Percentiles rank a stretch among this genome's conserved stretches.
phyloP scores from a whole-genome alignment of 129 eudicot species.

The Gnaphalium uliginosum region DNA sequence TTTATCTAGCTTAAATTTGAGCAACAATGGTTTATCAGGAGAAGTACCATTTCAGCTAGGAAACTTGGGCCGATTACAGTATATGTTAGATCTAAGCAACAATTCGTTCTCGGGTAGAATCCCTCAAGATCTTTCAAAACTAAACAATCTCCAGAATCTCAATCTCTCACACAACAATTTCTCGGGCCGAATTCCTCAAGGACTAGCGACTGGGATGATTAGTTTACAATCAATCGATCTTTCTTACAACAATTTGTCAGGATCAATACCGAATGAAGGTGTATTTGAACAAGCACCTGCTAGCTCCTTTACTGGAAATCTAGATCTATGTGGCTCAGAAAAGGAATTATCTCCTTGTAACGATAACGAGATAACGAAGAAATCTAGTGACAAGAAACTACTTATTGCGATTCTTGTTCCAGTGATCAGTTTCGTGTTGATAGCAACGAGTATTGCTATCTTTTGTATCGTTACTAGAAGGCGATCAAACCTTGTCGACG shows the following conservation, averaged over 20 bases:
- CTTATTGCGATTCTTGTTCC: conserved; percentile 44
- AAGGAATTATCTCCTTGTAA: conserved; percentile 50
- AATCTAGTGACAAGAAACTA: not conserved
- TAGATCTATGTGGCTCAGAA: conserved; percentile 61
- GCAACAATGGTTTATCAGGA: conserved; percentile 41
- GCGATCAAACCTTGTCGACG: conserved; percentile 37
- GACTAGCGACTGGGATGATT: not conserved
- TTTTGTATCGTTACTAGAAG: conserved; percentile 20
- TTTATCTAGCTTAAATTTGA: conserved; percentile 50
- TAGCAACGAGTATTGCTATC: conserved; percentile 36
- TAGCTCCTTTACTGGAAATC: conserved; percentile 46
- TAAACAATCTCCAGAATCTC: conserved; percentile 45
- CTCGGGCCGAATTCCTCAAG: conserved; percentile 50
- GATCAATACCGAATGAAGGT: conserved; percentile 46
- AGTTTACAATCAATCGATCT: conserved; percentile 42
- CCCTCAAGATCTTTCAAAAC: conserved; percentile 52
- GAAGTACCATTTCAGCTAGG: conserved; percentile 38
- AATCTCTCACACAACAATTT: conserved; percentile 69
- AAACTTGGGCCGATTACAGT: conserved; percentile 39
- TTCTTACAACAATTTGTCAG: conserved; percentile 58
- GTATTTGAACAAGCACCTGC: conserved; percentile 42
- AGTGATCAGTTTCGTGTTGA: conserved; percentile 31
- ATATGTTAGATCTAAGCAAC: conserved; percentile 56
- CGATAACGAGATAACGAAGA: not conserved
- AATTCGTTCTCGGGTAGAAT: conserved; percentile 59